phyloP scores from a whole-genome alignment of 352 stramenopile species.

The Pythium periplocum region DNA sequence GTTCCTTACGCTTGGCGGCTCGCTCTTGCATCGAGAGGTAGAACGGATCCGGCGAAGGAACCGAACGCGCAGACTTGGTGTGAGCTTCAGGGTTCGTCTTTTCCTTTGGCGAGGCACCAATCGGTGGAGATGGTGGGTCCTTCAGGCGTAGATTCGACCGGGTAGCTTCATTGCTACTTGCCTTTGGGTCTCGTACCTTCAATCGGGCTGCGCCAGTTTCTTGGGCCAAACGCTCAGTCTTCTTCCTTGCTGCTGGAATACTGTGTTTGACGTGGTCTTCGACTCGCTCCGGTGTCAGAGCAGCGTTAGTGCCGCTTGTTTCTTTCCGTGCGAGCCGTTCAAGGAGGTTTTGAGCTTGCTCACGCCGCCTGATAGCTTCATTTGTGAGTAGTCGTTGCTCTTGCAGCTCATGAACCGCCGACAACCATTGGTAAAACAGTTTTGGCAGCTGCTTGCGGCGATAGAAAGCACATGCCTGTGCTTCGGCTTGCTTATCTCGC shows the following conservation, averaged over 20 bases:
- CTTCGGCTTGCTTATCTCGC: conserved; percentile 11
- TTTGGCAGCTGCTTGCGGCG: conserved; percentile 27
- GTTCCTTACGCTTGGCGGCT: conserved; percentile 43
- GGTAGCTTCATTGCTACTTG: no score
- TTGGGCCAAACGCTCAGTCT: no score
- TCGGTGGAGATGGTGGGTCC: no score
- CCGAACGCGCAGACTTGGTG: not conserved
- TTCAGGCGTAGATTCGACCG: no score
- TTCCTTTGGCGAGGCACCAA: no score
- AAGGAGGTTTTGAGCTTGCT: conserved; percentile 25
- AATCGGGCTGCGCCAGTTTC: no score
- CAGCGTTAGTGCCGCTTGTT: not conserved
- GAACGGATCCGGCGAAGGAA: conserved; percentile 27
- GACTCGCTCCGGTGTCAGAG: not conserved
- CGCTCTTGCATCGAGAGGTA: conserved; percentile 54
- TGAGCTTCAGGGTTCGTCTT: no score
- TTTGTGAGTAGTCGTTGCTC: conserved; percentile 21
- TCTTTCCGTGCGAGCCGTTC: conserved; percentile 7
- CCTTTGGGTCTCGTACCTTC: no score
- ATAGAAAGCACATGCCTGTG: conserved; percentile 27
- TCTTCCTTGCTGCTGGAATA: no score
- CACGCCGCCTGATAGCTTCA: conserved; percentile 23
- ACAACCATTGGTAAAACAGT: conserved; percentile 54
- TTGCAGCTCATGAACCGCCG: conserved; percentile 17
- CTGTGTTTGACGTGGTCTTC: no score